phyloP scores from a whole-genome alignment of 2,329 filamentous ascomycete genomes.

The Corynespora cassiicola region DNA sequence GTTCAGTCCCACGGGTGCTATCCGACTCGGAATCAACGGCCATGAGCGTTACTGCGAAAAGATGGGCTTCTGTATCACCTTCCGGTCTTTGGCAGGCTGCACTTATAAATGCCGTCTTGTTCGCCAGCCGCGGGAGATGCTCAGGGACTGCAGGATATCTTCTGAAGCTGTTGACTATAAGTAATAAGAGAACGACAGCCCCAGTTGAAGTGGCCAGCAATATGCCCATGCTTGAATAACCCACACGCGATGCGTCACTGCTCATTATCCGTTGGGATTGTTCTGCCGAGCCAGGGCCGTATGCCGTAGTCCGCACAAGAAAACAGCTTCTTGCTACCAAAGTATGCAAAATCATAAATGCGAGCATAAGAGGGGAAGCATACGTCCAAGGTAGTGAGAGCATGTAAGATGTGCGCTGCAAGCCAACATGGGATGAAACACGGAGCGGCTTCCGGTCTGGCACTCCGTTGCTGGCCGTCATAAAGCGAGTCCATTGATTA shows the following conservation, averaged over 20 bases:
- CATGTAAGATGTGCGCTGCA: conserved; percentile 10
- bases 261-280: background rate
- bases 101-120: conserved; percentile 10
- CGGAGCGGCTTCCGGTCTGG: conserved; percentile 7
- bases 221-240: conserved; percentile 5
- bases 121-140: conserved; percentile 6
- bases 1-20: too few relatives aligned
- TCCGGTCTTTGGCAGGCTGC: conserved; percentile 10
- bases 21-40: too few relatives aligned
- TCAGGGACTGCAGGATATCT: conserved; percentile 3
- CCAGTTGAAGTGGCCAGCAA: background rate
- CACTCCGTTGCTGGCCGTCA: too few relatives aligned
- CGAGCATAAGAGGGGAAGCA: conserved; percentile 2
- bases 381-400: conserved; percentile 8
- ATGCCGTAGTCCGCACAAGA: conserved; percentile 3
- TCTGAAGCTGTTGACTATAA: conserved; percentile 5
- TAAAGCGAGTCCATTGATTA: conserved; percentile 1
- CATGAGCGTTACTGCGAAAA: conserved; percentile 5
- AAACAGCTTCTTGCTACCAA: conserved; percentile 1
- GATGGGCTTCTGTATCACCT: conserved; percentile 1
- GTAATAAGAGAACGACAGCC: conserved; percentile 1
- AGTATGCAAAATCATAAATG: conserved; percentile 4
- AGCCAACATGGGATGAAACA: conserved; percentile 6
- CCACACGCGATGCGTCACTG: conserved; percentile 6
- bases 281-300: background rate